These are phyloP conservation scores for Ormosia semicastrata DNA, from an alignment of 306 rosid genomes.

Conservation along the genomic window DNA sequence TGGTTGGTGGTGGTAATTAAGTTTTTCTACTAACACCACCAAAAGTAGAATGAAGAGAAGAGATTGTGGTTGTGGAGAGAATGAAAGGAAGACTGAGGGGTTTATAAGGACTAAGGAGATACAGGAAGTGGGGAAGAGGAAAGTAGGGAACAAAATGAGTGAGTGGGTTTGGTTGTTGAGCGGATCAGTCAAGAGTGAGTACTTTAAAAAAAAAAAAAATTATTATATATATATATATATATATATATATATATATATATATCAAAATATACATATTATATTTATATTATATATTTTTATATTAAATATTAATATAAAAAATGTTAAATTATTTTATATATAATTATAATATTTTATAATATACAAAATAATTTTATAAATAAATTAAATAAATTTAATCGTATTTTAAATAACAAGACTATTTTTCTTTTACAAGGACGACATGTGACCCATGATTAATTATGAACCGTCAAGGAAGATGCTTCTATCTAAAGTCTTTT, in stretches of 20 bases:
- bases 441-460: background rate
- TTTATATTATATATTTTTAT: too few relatives aligned
- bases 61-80: background rate
- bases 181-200: too few relatives aligned
- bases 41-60: background rate
- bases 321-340: too few relatives aligned
- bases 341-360: too few relatives aligned
- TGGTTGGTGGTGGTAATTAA: conserved; percentile 11
- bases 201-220: too few relatives aligned
- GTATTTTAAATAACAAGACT: too few relatives aligned
- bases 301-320: too few relatives aligned
- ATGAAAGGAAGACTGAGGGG: background rate
- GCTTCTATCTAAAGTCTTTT: background rate
- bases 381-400: too few relatives aligned
- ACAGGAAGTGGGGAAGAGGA: background rate
- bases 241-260: too few relatives aligned
- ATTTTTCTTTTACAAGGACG: background rate
- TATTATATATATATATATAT: too few relatives aligned
- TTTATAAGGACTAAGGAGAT: background rate
- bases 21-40: conserved; percentile 25
- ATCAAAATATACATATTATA: too few relatives aligned
- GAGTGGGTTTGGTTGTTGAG: background rate
- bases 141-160: background rate
- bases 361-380: too few relatives aligned
- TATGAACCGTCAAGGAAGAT: background rate